Evolutionary conservation across 2,329 filamentous ascomycete species (phyloP).

Genomic region (Clonostachys sp.): DNA sequence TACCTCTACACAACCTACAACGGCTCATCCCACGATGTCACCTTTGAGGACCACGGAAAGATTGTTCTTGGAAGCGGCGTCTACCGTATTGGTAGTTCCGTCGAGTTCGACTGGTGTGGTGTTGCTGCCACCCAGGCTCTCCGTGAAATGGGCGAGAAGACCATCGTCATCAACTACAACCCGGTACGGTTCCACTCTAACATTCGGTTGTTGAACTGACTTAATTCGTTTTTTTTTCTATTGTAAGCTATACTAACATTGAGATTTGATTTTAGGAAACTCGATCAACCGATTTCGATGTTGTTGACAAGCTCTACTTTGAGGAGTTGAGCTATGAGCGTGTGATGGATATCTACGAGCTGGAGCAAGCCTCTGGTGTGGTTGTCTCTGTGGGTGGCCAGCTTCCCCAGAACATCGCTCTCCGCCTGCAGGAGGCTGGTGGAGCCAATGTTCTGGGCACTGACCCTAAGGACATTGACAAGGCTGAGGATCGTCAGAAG

Average conservation of each 20-base stretch:
- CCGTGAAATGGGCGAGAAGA: conserved; percentile 88
- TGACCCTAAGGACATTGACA: conserved; percentile 91
- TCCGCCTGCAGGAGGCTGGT: conserved; percentile 86
- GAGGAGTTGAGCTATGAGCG: conserved; percentile 95
- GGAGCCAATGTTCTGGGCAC: conserved; percentile 90
- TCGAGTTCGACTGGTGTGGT: conserved; percentile 98
- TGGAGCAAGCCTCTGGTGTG: conserved; percentile 79
- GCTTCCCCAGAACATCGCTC: conserved; percentile 94
- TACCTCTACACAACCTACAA: conserved; percentile 99
- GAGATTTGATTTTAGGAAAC: conserved; percentile 49
- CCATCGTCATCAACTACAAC: conserved; percentile 80
- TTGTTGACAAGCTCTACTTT: conserved; percentile 89
- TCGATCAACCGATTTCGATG: conserved; percentile 78
- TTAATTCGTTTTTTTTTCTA: neutral
- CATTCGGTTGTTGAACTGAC: neutral
- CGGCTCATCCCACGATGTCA: conserved; percentile 86
- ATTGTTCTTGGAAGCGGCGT: conserved; percentile 91
- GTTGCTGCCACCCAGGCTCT: conserved; percentile 85
- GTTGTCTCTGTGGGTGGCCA: conserved; percentile 96
- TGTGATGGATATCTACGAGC: conserved; percentile 98
- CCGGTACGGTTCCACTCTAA: neutral
- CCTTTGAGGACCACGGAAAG: conserved; percentile 87
- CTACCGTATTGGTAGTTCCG: conserved; percentile 94
- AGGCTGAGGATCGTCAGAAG: conserved; percentile 96
- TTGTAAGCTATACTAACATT: neutral